Evolutionary conservation across 768 basidiomycete species (phyloP), one percentile per base, ranked within the genome.

Genomic region (Rhizopogon vesiculosus): DNA sequence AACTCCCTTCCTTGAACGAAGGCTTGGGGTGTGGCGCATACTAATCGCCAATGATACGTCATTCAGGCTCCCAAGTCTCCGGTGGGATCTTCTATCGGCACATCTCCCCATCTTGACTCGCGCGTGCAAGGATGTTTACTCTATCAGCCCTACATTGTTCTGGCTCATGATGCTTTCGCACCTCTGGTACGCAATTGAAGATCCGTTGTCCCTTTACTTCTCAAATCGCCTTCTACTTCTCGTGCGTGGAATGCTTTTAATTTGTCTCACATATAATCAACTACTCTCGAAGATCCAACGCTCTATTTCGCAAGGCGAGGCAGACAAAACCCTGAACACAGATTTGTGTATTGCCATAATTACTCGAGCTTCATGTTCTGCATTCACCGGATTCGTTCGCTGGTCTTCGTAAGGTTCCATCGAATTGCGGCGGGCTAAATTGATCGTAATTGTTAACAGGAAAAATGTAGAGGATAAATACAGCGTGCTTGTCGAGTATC

Each of bases 11-110:
- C 29, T 39, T 4, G 66, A 67, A 40, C 45, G 58, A 31, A 44
- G 8, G 5, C 55, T 67, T 31, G 66, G 66, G 10, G 51, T 67
- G 31, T 67, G 66, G 66, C 67, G 65, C 16, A 25, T 69, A 35
- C 52, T 64, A 7, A 38, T 67, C 15, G 18, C 50, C 18, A 59
- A 62, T 8, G 57, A 63, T 18, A 35, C 15, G 35, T 38, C 13
- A 12, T 53, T 56, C n/a, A 42, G 35, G 13, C 19, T 56, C 2
- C 50, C 60, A 38, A 50, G 51, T 25, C 35, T 64, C 33, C 43
- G 49, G 16, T 64, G 25, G 45, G 40, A 54, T 13, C 16, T 42
- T 25, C 2, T 63, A 25, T 40, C 48, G 3, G 40, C 53, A 0
- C 29, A 25, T 8, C 7, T 59, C 9, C 45, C 48, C 0, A 39